Conservation (phyloP, 2,329 filamentous ascomycete species). For the Nannizziopsis arthrosporioides region DNA sequence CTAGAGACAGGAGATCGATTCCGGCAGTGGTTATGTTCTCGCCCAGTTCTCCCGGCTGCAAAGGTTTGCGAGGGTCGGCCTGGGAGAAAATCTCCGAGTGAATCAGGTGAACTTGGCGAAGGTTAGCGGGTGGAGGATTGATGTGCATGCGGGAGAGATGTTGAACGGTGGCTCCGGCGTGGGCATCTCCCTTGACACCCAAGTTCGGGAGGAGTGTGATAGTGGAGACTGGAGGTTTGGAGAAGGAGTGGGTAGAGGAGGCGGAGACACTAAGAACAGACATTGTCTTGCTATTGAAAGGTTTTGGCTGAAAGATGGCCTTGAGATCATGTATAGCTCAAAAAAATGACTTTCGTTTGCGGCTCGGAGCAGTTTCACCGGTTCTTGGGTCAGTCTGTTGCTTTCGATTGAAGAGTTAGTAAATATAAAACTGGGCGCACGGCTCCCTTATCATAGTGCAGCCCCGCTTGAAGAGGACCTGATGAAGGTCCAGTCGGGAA, state of each 20-base stretch:
- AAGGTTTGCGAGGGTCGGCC: neutral
- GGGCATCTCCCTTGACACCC: constrained; percentile 20
- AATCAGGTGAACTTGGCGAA: constrained; percentile 23
- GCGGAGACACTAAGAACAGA: constrained; percentile 17
- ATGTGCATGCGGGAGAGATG: constrained; percentile 18
- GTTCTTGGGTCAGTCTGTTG: no score
- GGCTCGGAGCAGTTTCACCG: no score
- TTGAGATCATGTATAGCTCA: neutral
- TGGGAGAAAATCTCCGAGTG: constrained; percentile 17
- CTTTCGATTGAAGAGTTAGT: no score
- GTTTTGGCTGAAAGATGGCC: no score
- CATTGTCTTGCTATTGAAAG: constrained; percentile 9
- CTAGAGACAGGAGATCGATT: constrained; percentile 15
- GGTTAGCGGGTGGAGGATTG: constrained; percentile 18
- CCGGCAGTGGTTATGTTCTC: constrained; percentile 20
- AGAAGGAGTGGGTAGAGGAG: constrained; percentile 19
- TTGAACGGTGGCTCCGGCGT: constrained; percentile 19
- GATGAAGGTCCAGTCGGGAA: no score
- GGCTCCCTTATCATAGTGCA: no score
- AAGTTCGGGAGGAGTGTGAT: constrained; percentile 19
- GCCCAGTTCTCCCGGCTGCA: constrained; percentile 17
- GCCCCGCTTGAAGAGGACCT: no score
- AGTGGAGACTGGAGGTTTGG: constrained; percentile 15
- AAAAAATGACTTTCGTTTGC: neutral
- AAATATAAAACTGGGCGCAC: no score